Base-by-base conservation (phyloP, 306 rosid species). In the Dryas alaskensis region DNA sequence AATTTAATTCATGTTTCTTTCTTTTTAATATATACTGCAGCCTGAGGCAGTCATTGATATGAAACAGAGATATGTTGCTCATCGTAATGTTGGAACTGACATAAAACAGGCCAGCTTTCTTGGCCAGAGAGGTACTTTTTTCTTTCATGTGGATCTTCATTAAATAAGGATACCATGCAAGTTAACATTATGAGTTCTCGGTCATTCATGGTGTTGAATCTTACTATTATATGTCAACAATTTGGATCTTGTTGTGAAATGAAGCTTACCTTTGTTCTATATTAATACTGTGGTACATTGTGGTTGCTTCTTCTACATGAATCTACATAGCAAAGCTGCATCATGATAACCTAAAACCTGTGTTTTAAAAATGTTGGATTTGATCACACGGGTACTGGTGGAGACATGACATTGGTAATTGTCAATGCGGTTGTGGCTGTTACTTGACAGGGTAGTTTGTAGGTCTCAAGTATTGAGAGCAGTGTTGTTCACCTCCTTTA, bases 21-120 rank as follows among this genome's bases (percentile, higher is more conserved):
- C 40, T 27, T 46, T 67, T 55, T 67, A 52, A 52, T 81, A 69
- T 64, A 73, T 72, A 48, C 67, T 82, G 90, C 92, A 94, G 99
- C 90, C 99, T 4, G 93, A 86, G 78, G 82, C 89, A 44, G 96
- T 74, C 67, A 80, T 94, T 84, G 99, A 94, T 82, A 88, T 94
- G 99, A 88, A 90, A 81, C 94, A 77, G 74, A 94, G 99, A 88
- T 94, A 80, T 79, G 81, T 86, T 76, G 99, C 97, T 63, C 99
- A 94, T 66, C 89, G 97, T 79, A 94, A 94, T 77, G 81, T 88
- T 73, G 99, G 99, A 77, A 94, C 97, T 67, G 99, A 94, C 80
- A 94, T 94, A 77, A 94, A 94, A 70, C 99, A 94, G 75, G 99
- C 99, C 72, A 94, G 72, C 83, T 94, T 94, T 87, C 97, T 94